Evolutionary conservation across 805 yeast genomes (phyloP).

Genomic region (Sugiyamaella boreocaroliniensis): DNA sequence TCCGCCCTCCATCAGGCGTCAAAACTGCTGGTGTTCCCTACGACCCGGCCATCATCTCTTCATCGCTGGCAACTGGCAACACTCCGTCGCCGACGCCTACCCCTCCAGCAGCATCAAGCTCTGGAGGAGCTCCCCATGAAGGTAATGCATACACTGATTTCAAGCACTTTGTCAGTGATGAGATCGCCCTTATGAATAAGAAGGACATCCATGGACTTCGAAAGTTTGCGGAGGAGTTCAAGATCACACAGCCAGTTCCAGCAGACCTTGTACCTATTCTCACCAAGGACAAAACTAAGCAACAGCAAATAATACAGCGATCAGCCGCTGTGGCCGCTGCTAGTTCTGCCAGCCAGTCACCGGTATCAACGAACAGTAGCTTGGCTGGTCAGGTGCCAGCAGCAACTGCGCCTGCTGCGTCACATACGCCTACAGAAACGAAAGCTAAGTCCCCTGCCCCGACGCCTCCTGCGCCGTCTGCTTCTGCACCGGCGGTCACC

Average conservation of each 20-base stretch:
- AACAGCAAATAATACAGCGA: constrained; percentile 46
- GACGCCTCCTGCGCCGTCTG: constrained; percentile 3
- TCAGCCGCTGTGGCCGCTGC: constrained; percentile 13
- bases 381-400: not conserved
- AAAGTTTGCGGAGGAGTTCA: constrained; percentile 76
- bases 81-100: constrained; percentile 6
- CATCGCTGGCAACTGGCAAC: constrained; percentile 19
- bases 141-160: constrained; percentile 21
- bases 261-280: constrained; percentile 62
- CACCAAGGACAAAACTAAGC: constrained; percentile 60
- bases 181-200: constrained; percentile 26
- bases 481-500: constrained; percentile 7
- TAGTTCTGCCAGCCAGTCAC: not conserved
- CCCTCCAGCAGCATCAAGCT: too few species aligned
- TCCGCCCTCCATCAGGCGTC: constrained; percentile 24
- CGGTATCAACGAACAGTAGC: not conserved
- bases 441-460: constrained; percentile 1
- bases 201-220: constrained; percentile 41
- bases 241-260: constrained; percentile 51
- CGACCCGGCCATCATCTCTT: constrained; percentile 63
- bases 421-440: constrained; percentile 7
- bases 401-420: constrained; percentile 6
- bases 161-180: constrained; percentile 29
- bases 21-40: constrained; percentile 32
- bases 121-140: not conserved